phyloP scores from a whole-genome alignment of 73 alveolate species.

The Paramecium tetraurelia region DNA sequence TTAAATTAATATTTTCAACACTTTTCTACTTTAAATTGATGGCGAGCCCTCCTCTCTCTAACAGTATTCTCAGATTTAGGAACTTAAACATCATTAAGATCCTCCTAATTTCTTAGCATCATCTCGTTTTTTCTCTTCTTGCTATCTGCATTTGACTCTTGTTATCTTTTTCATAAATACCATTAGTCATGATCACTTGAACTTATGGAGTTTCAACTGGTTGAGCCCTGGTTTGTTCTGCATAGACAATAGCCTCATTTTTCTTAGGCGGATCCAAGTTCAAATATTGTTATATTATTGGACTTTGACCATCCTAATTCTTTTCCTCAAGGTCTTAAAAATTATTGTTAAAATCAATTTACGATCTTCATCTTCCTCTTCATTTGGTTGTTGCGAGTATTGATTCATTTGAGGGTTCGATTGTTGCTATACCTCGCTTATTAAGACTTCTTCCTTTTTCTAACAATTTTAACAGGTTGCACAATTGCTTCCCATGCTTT shows the following conservation, averaged over 20 bases:
- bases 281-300: not conserved
- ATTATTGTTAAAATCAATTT: not conserved
- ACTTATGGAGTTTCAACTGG: not conserved
- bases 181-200: not conserved
- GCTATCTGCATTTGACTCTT: constrained; percentile 8
- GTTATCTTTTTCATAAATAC: not conserved
- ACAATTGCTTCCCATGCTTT: not conserved
- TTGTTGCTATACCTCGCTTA: not conserved
- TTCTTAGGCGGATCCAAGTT: not conserved
- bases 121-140: not conserved
- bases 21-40: constrained; percentile 22
- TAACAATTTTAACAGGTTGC: constrained; percentile 16
- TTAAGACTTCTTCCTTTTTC: not conserved
- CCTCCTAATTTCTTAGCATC: not conserved
- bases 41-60: constrained; percentile 39
- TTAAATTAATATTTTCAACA: not conserved
- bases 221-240: not conserved
- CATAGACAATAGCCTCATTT: not conserved
- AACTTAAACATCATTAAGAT: not conserved
- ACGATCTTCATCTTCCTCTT: constrained; percentile 6
- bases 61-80: not conserved
- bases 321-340: not conserved
- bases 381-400: not conserved
- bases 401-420: not conserved
- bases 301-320: not conserved